Evolutionary conservation across 306 rosid species (phyloP).

Genomic region (Lotus japonicus): DNA sequence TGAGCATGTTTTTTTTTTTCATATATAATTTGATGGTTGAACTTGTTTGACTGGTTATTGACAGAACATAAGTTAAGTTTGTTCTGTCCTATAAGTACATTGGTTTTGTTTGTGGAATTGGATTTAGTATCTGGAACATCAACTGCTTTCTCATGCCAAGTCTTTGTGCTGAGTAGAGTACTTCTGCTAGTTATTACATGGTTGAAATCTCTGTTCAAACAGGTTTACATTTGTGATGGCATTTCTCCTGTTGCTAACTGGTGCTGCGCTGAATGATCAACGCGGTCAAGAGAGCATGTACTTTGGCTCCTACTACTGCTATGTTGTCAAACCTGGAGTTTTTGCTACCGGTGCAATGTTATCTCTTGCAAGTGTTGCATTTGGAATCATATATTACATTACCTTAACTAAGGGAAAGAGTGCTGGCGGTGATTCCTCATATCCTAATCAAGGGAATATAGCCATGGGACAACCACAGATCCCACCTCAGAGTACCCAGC

Average conservation of each 20-base stretch:
- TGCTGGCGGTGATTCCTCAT: constrained; percentile 21
- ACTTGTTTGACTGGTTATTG: not conserved
- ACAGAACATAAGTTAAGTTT: not conserved
- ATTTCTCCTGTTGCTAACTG: constrained; percentile 61
- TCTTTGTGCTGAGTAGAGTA: not conserved
- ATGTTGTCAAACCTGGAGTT: constrained; percentile 77
- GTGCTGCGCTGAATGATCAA: constrained; percentile 59
- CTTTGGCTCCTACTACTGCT: constrained; percentile 63
- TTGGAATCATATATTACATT: constrained; percentile 59
- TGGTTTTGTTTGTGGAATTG: not conserved
- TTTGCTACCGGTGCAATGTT: constrained; percentile 59
- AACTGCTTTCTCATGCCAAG: not conserved
- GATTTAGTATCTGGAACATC: not conserved
- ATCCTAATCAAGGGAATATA: constrained; percentile 53
- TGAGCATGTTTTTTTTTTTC: not conserved
- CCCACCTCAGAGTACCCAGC: constrained; percentile 50
- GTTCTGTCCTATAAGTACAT: not conserved
- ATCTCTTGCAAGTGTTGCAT: constrained; percentile 50
- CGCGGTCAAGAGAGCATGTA: constrained; percentile 41
- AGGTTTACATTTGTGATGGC: constrained; percentile 70
- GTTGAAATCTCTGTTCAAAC: constrained; percentile 29
- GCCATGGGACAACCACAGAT: constrained; percentile 89
- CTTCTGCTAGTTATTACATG: not conserved
- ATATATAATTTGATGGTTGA: not conserved
- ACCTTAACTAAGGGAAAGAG: constrained; percentile 40